phyloP scores from a whole-genome alignment of 2,329 filamentous ascomycete species.

The Fusarium nelsonii region DNA sequence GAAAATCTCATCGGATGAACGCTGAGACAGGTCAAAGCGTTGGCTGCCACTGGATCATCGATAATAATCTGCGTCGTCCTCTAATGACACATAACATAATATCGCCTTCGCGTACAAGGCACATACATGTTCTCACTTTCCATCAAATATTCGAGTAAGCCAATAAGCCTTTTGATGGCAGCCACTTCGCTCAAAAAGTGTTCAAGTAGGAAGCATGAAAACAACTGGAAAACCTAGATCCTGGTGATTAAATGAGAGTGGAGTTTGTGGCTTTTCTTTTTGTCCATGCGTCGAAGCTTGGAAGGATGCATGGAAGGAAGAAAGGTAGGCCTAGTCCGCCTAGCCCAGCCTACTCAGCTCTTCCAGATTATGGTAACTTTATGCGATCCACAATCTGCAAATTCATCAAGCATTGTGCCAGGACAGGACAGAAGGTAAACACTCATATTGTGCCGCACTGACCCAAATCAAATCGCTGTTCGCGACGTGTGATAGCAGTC shows the following conservation, averaged over 20 bases:
- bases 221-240: background rate
- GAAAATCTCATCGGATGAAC: background rate
- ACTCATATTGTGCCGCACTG: background rate
- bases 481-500: background rate
- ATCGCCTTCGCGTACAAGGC: background rate
- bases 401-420: conserved; percentile 27
- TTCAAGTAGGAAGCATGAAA: background rate
- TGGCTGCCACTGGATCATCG: background rate
- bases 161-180: background rate
- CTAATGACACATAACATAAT: no score
- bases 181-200: background rate
- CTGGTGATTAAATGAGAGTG: conserved; percentile 15
- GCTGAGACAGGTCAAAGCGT: conserved; percentile 33
- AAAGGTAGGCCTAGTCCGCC: conserved; percentile 8
- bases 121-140: background rate
- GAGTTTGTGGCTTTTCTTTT: conserved; percentile 13
- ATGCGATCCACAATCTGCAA: conserved; percentile 29
- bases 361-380: conserved; percentile 20
- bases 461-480: conserved; percentile 7
- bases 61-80: background rate
- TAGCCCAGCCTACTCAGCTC: conserved; percentile 9
- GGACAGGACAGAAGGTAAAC: conserved; percentile 1
- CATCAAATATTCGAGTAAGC: background rate
- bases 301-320: conserved; percentile 40
- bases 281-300: conserved; percentile 32